Base-by-base conservation (phyloP, 768 basidiomycete genomes). In the Phanerodontia chrysosporium region DNA sequence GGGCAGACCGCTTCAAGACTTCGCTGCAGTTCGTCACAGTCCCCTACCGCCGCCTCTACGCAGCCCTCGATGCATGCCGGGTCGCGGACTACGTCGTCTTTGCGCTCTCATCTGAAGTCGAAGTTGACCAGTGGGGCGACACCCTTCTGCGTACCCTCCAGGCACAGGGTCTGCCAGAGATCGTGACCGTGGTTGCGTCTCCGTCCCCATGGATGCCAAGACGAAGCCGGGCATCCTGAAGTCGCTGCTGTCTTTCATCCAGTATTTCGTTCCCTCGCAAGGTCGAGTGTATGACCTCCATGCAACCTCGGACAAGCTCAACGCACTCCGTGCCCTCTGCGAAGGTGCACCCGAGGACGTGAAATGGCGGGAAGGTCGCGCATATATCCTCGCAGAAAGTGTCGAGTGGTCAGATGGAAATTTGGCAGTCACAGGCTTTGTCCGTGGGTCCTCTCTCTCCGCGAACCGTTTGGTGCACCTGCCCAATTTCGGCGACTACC, bases 61-160 rank as follows among this genome's bases (percentile, higher is more conserved):
- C 83, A 2, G 82, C 90, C 3, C 79, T 98, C 39, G 94, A 97
- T 66, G 88, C 87, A 0, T 89, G 87, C 67, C 87, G 92, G 68
- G 89, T 84, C 2, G 90, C 93, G 10, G 95, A 98, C 73, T 98
- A 96, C 68, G 86, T 94, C 46, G 79, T 97, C 21, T 85, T 97
- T 59, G 80, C 88, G 1, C 79, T 98, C 28, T 97, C 95, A 1
- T 82, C 90, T 44, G 78, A 80, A 4, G 76, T 87, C 12, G 95
- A 98, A 72, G 96, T 98, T 0, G 81, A 90, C 57, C 68, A 76
- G 3, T 90, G 87, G 81, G 95, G 95, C 9, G 96, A 98, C 66
- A 90, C 85, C 0, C 83, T 94, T 10, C 80, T 98, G 24, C 85
- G 96, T 29, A 86, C 85, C 21, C 76, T 99, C 2, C 95, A 98